Evolutionary conservation across 1,284 basidiomycete species (phyloP), one percentile per base, ranked within the genome.

Genomic region (Marasmius sp.): DNA sequence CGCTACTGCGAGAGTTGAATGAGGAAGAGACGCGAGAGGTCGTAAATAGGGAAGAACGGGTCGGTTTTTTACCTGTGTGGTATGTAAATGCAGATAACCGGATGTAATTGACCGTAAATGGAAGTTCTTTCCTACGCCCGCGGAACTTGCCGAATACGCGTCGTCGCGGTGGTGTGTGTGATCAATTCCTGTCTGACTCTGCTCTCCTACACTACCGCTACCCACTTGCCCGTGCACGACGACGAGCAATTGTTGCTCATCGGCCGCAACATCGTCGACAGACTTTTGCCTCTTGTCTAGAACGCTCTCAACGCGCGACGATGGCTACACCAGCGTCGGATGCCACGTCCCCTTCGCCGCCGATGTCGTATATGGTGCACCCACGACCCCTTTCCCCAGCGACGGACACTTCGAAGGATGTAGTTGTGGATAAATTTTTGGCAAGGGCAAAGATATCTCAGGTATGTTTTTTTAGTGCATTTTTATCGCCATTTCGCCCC

Each of bases 241-340:
- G 75, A 73, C 75, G 74, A 75, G 71, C 69, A 68, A 60, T 65
- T 64, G 67, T 61, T 66, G 39, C 57, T 64, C 61, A 61, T 59
- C 58, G 61, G 33, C 34, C 34, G 3, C 52, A 37, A 54, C 52
- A 54, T 34, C 52, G 52, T 37, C 52, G 20, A 47, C 16, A 20
- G 52, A 54, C 52, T 37, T 37, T n/a, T 37, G 12, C 37, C 37
- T 38, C 36, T 38, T 14, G 34, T 18, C 36, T 38, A 27, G 27
- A 11, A 50, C 47, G 53, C n/a, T 38, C 34, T 34, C 61, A 64
- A 62, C 77, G 76, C 78, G 78, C 79, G 78, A 77, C 71, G 68
- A 91, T 91, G 89, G 85, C 88, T 69, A 87, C 89, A 41, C 87
- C 89, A 54, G 84, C 88, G 61, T 91, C 89, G 65, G 89, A 89